Evolutionary conservation across 2,329 filamentous ascomycete genomes (phyloP), one percentile per base, ranked within the genome.

Genomic region (Ophiostoma tasmaniense): DNA sequence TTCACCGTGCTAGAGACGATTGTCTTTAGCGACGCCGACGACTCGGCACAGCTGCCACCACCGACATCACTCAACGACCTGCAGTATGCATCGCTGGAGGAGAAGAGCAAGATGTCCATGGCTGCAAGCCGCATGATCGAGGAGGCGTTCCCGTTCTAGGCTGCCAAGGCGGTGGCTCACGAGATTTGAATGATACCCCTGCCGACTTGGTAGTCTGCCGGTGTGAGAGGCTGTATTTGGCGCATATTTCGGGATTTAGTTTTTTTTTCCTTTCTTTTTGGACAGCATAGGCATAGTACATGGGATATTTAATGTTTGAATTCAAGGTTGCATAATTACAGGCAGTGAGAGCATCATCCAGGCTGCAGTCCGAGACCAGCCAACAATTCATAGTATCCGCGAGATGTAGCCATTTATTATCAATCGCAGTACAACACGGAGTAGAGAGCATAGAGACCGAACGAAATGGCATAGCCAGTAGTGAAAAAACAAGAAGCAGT

Each of bases 1-100:
- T 99, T 99, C 75, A 89, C 94, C 42, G 90, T 99, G 25, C 93
- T 97, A 62, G 95, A 97, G 79, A 97, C 93, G 0, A 93, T 99
- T 68, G 84, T 92, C 20, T 99, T 99, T 78, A 93, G 88, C 70
- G 93, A 97, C 73, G 86, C 87, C 52, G 95, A 99, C 77, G 93
- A 97, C 73, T 86, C 91, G 72, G 87, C 89, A 50, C 90, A 95
- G 72, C 87, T 99, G 13, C 93, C 94, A 39, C 90, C 93, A 1
- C 95, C 95, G 0, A 95, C 92, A 3, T 93, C 90, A 5, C 87
- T 97, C 59, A 91, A 92, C 72, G 95, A 99, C 75, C 84, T 99
- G 22, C 93, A 98, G 77, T 96, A 93, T 71, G 92, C 93, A 37
- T 97, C 93, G 10, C 85, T 99, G 22, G 95, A 99, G 76, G 93